Base-by-base conservation (phyloP, 176 grass and related monocot species). In the Hsuehochloa calcarea region DNA sequence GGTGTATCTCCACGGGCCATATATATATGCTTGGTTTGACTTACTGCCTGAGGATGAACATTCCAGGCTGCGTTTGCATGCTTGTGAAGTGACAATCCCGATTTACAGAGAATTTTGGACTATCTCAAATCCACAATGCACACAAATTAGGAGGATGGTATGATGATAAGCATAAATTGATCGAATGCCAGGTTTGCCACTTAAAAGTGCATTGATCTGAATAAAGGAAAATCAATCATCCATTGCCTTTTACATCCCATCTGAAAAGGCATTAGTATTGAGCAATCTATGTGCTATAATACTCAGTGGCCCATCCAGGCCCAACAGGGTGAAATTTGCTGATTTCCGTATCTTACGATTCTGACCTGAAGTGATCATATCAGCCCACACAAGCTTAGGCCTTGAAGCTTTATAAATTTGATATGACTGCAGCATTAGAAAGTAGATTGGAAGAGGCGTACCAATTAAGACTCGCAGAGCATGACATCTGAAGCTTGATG, bases 241-340 rank as follows among this genome's bases (percentile, higher is more conserved):
- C 29, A 14, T 31, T 85, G 49, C 39, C 81, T 89, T 85, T 56
- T 29, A 58, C 23, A 81, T 85, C 69, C 40, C 40, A 85, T 68
- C 40, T 31, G 52, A 25, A 58, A 78, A 67, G 67, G 82, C 70
- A 64, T 49, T 69, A 47, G 14, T 16, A 11, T 29, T 51, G 15
- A 68, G 8, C 69, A 75, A 69, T 68, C n/a, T 74, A 50, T 61
- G 10, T 75, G 76, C 77, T 71, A 52, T 65, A 23, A 14, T 63
- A 72, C 35, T 39, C n/a, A 46, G 27, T 50, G 39, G 39, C 75
- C 17, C 60, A 60, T 60, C 60, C 16, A 27, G 69, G 51, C 64
- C 64, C 39, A 88, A 43, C 10, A 54, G n/a, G 39, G 10, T 80
- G 69, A 67, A 50, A 22, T 10, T 51, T 40, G 19, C 35, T 68